Evolutionary conservation across 306 rosid genomes (phyloP), one percentile per base, ranked within the genome.

Genomic region (Pyrus communis): DNA sequence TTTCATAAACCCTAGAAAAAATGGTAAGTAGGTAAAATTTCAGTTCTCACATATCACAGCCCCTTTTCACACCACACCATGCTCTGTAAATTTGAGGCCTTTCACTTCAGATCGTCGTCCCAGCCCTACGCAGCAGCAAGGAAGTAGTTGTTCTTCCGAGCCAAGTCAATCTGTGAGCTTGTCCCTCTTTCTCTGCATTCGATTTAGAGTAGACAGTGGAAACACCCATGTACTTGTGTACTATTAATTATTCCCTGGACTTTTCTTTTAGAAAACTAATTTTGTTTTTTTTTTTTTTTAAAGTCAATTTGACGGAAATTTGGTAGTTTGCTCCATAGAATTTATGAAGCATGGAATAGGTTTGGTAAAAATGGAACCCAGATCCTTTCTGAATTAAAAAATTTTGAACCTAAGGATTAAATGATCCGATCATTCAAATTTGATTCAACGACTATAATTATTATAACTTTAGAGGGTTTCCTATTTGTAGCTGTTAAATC

Each of bases 1-100:
- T 81, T 66, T 63, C 80, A 67, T 45, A 75, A 84, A 62, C 81
- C 87, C 86, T 82, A 75, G 10, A 80, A 65, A 75, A 74, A 75
- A 67, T n/a, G 22, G 31, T n/a, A 73, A 35, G 8, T 1, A 22
- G 42, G 11, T 42, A 7, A 60, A 10, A 59, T 35, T n/a, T 13
- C 23, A 65, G 21, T 35, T 65, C 15, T 4, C 27, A 11, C 7
- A 18, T 14, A 69, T 8, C 73, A 45, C 15, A 6, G 72, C 58
- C 33, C 8, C 68, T 11, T 25, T 60, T 60, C 33, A 31, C 35
- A 60, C 65, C 30, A 59, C 64, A 35, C 42, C 64, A 59, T 22
- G 51, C 17, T 46, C 52, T 46, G 52, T 46, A 46, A 46, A 46
- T 49, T 49, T 49, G 54, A 49, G 54, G 54, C 19, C 33, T 25